phyloP scores from a whole-genome alignment of 257 asterid species.

The Salvia miltiorrhiza region DNA sequence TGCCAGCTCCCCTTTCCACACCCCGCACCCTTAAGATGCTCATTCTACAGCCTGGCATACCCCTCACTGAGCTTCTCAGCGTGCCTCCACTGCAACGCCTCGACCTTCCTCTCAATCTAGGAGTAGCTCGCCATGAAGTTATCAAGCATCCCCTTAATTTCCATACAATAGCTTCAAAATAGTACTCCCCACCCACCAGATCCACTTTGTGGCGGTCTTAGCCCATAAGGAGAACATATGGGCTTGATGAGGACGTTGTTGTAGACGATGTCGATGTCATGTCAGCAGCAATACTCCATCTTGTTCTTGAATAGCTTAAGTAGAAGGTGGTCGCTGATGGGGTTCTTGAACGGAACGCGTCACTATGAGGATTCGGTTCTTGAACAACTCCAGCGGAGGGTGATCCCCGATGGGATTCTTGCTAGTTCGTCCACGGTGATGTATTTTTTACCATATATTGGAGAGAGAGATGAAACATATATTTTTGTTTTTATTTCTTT shows the following conservation, averaged over 20 bases:
- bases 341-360: slow-evolving; percentile 91
- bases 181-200: slow-evolving; percentile 94
- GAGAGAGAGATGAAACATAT: too few species aligned
- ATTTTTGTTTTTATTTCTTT: too few species aligned
- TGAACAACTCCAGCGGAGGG: slow-evolving; percentile 47
- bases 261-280: slow-evolving; percentile 85
- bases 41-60: slow-evolving; percentile 59
- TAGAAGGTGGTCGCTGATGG: slow-evolving; percentile 78
- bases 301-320: slow-evolving; percentile 84
- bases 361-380: slow-evolving; percentile 62
- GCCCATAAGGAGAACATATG: slow-evolving; percentile 96
- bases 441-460: too few species aligned
- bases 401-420: too few species aligned
- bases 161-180: slow-evolving; percentile 92
- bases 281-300: slow-evolving; percentile 88
- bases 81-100: slow-evolving; percentile 56
- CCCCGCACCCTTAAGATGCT: slow-evolving; percentile 69
- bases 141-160: slow-evolving; percentile 52
- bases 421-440: too few species aligned
- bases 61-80: slow-evolving; percentile 74
- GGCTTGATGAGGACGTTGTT: slow-evolving; percentile 73
- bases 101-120: slow-evolving; percentile 44
- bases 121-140: slow-evolving; percentile 49
- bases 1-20: slow-evolving; percentile 71
- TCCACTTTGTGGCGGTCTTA: slow-evolving; percentile 91